phyloP scores from a whole-genome alignment of 768 basidiomycete species.

The Chalciporus pseudorubinellus region DNA sequence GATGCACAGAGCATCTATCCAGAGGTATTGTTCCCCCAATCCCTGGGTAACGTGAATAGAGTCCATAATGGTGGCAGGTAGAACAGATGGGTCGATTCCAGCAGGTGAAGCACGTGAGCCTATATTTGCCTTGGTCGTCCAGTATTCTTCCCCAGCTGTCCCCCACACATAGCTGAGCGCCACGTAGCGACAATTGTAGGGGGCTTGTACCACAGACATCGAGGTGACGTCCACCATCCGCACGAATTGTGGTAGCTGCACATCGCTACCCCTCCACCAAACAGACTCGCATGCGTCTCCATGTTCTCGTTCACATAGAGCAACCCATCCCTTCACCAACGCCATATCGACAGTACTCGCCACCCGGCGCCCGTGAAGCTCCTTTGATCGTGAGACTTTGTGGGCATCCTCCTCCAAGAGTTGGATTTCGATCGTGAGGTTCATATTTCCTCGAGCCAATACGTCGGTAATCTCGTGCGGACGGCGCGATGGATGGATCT shows the following conservation, averaged over 20 bases:
- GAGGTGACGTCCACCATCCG: slow-evolving; percentile 13
- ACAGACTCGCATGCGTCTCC: slow-evolving; percentile 10
- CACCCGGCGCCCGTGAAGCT: slow-evolving; percentile 23
- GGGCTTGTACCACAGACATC: slow-evolving; percentile 11
- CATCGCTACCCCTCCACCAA: slow-evolving; percentile 8
- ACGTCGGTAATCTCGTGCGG: slow-evolving; percentile 1
- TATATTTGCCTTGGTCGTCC: background rate
- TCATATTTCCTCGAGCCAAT: background rate
- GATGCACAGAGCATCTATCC: slow-evolving; percentile 27
- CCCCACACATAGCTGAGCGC: slow-evolving; percentile 8
- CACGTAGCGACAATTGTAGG: background rate
- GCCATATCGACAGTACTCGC: slow-evolving; percentile 3
- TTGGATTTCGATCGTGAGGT: slow-evolving; percentile 13
- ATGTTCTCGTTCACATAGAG: slow-evolving; percentile 16
- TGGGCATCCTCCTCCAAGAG: slow-evolving; percentile 18
- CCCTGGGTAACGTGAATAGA: slow-evolving; percentile 16
- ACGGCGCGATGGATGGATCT: slow-evolving; percentile 8
- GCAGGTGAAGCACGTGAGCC: background rate
- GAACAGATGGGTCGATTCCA: slow-evolving; percentile 4
- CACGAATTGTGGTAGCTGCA: slow-evolving; percentile 10
- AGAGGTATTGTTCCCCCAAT: slow-evolving; percentile 23
- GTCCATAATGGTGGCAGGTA: slow-evolving; percentile 20
- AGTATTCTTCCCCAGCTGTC: slow-evolving; percentile 2
- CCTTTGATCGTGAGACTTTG: slow-evolving; percentile 12
- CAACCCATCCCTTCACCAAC: slow-evolving; percentile 16